Evolutionary conservation across 805 yeast species (phyloP), one percentile per base, ranked within the genome.

Genomic region (Saturnispora quitensis): DNA sequence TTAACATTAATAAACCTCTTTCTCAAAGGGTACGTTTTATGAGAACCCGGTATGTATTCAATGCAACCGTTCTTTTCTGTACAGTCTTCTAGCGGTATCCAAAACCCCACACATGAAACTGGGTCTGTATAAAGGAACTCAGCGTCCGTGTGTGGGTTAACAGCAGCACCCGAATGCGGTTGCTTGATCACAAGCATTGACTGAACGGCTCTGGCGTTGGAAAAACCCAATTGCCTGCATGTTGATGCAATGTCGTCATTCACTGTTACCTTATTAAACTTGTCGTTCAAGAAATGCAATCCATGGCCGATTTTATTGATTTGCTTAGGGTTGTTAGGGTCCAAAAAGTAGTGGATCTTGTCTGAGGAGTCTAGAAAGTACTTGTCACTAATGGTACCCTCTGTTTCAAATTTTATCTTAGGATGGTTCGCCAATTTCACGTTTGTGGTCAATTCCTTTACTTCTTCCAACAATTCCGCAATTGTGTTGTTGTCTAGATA

Each of bases 241-340:
- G 86, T 77, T 0, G 62, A 73, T 42, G 70, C 63, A 5, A 83
- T 75, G 33, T 76, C 73, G 1, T 63, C 68, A 51, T 74, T 75
- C 36, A 82, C 71, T 0, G 91, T 81, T 25, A 80, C 64, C 10
- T 65, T 56, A 22, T 63, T 63, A 59, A 81, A 86, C n/a, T 63
- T 59, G 0, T 71, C 69, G 54, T 81, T 79, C 35, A 75, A 64
- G 60, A 76, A 71, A 60, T 86, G 95, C 15, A 86, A 64, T 1
- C 86, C 88, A 61, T 86, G 95, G 5, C 93, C 95, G 42, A 86
- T 80, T 67, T 86, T 86, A 67, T 86, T 86, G 61, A 86, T 73
- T 1, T 44, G 44, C 10, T 58, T 62, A 56, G 85, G 77, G 0
- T 91, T 89, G 58, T 78, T 86, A 3, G 78, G 78, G 58, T 86